A percentile compares a stretch with the other conserved stretches of the same genome.
Conservation (phyloP, 805 yeast genomes). For the Wickerhamiella domercqiae region DNA sequence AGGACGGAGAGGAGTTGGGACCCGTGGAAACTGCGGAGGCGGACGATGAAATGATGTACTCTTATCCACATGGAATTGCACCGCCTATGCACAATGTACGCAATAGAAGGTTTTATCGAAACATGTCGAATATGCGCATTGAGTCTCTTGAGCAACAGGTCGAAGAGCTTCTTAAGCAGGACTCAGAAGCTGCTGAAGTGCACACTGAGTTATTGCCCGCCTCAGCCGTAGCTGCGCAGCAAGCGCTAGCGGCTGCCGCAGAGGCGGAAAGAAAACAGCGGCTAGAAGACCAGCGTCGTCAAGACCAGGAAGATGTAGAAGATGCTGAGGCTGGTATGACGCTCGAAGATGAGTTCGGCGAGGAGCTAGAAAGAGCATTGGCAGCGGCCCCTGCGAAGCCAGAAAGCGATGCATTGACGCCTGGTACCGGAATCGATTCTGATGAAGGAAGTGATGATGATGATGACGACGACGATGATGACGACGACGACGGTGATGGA, state of each 20-base stretch:
- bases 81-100: conserved; percentile 63
- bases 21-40: conserved; percentile 3
- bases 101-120: conserved; percentile 54
- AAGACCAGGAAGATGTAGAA: conserved; percentile 17
- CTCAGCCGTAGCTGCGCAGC: conserved; percentile 21
- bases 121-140: conserved; percentile 53
- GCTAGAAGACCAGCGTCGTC: not conserved
- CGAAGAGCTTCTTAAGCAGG: conserved; percentile 56
- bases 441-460: conserved; percentile 32
- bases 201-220: conserved; percentile 54
- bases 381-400: conserved; percentile 31
- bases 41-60: conserved; percentile 9
- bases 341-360: conserved; percentile 23
- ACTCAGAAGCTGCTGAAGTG: conserved; percentile 70
- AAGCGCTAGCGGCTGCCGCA: conserved; percentile 22
- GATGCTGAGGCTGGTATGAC: conserved; percentile 26
- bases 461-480: conserved; percentile 38
- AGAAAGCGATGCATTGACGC: conserved; percentile 7
- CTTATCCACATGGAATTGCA: conserved; percentile 63
- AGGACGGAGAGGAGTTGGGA: conserved; percentile 14
- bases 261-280: conserved; percentile 17
- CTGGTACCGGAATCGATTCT: conserved; percentile 8
- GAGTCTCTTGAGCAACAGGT: conserved; percentile 68
- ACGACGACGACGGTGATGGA: conserved; percentile 40
- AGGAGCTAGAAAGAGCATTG: conserved; percentile 23